A percentile compares a stretch with the other conserved stretches of the same genome.
Conservation (phyloP, 148 eudicot species). For the Chenopodium quinoa region DNA sequence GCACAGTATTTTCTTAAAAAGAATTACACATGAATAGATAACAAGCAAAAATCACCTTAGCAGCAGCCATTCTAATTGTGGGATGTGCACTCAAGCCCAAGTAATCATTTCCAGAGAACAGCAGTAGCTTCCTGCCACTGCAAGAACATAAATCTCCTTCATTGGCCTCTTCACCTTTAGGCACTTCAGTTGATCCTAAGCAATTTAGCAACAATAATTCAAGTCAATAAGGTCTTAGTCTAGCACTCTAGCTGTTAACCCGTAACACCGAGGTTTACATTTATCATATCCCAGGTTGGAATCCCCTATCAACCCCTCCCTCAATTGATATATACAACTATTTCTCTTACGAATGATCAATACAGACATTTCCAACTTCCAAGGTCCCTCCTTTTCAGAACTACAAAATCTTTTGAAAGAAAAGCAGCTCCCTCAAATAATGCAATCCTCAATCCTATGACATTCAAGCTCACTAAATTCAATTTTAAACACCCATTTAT, state of each 20-base stretch:
- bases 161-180: slow-evolving; percentile 27
- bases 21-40: background rate
- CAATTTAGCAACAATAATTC: slow-evolving; percentile 4
- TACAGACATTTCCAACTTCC: background rate
- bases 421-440: background rate
- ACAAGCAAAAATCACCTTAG: slow-evolving; percentile 46
- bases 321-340: background rate
- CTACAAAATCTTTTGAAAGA: background rate
- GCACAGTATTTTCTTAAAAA: background rate
- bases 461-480: background rate
- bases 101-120: slow-evolving; percentile 97
- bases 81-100: slow-evolving; percentile 97
- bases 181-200: slow-evolving; percentile 46
- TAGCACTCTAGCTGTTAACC: background rate
- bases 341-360: background rate
- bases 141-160: slow-evolving; percentile 29
- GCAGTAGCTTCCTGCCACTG: slow-evolving; percentile 53
- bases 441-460: background rate
- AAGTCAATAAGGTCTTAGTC: background rate
- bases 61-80: slow-evolving; percentile 62
- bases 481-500: background rate
- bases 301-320: background rate
- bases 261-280: background rate
- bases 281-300: background rate
- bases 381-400: background rate